These are phyloP conservation scores for Sarocladium kiliense DNA, from an alignment of 2,329 filamentous ascomycete genomes.

Conservation along the genomic window DNA sequence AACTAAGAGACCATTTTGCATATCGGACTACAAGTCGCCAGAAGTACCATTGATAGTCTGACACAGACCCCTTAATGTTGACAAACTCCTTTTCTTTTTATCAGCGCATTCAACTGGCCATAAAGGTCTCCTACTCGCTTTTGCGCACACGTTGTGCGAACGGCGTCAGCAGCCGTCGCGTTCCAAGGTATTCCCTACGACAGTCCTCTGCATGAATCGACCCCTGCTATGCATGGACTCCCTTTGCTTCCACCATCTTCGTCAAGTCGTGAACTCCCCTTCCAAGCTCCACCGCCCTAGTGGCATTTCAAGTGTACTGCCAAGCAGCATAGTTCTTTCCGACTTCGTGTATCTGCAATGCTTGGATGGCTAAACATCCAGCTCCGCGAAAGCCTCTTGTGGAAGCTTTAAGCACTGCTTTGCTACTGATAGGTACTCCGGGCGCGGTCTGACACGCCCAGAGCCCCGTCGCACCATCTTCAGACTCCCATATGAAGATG, in stretches of 20 bases:
- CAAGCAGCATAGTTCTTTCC: conserved; percentile 27
- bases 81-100: too few species aligned
- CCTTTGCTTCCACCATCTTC: background rate
- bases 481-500: conserved; percentile 19
- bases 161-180: too few species aligned
- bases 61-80: too few species aligned
- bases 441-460: conserved; percentile 21
- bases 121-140: too few species aligned
- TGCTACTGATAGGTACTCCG: conserved; percentile 11
- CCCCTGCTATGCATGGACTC: background rate
- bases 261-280: too few species aligned
- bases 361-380: conserved; percentile 28
- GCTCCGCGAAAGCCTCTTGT: conserved; percentile 16
- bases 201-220: too few species aligned
- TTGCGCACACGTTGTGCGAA: too few species aligned
- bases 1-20: too few species aligned
- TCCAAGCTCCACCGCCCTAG: background rate
- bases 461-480: conserved; percentile 17
- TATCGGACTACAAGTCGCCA: too few species aligned
- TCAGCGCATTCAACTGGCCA: too few species aligned
- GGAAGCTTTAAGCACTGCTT: conserved; percentile 21
- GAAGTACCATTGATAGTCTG: too few species aligned
- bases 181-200: too few species aligned
- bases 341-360: conserved; percentile 23
- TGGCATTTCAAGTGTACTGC: conserved; percentile 30